Evolutionary conservation across 2,329 filamentous ascomycete species (phyloP).

Genomic region (Pseudogymnoascus sp.): DNA sequence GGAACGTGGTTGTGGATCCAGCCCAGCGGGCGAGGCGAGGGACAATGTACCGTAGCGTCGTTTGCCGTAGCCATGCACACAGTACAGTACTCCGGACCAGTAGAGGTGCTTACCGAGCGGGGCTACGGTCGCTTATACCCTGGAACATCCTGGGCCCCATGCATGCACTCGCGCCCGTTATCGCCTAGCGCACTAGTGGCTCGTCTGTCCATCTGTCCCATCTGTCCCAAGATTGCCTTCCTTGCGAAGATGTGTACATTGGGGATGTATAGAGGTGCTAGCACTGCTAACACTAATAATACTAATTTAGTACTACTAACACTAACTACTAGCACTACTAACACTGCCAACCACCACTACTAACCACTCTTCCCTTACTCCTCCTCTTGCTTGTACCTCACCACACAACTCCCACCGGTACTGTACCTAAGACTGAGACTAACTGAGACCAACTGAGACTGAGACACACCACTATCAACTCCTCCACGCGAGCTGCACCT

Average conservation of each 20-base stretch:
- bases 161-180: background rate
- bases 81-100: background rate
- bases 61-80: no score
- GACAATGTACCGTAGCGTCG: no score
- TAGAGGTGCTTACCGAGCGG: background rate
- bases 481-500: background rate
- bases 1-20: background rate
- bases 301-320: background rate
- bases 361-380: no score
- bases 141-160: background rate
- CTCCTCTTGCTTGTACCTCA: no score
- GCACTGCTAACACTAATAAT: background rate
- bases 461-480: background rate
- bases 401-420: no score
- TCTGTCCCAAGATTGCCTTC: background rate
- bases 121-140: background rate
- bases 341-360: background rate
- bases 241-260: background rate
- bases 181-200: background rate
- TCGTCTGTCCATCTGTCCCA: no score
- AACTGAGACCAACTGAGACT: background rate
- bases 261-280: background rate
- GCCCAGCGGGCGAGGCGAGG: background rate
- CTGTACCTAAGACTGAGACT: no score
- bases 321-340: no score